Base-by-base conservation (phyloP, 176 grass and related monocot species). In the Phoenix dactylifera region DNA sequence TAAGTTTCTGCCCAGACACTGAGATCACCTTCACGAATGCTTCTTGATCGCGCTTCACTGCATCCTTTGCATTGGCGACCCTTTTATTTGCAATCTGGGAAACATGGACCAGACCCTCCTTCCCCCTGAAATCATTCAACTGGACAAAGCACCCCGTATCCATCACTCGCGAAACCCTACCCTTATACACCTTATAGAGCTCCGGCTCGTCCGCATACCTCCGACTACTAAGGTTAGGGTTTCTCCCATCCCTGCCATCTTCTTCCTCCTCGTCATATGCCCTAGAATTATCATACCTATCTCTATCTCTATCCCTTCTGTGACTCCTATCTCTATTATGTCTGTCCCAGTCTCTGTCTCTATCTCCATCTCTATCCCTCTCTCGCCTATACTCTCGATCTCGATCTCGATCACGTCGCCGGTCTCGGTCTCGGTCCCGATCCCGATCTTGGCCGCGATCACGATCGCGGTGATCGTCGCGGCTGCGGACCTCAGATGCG, bases 111-210 rank as follows among this genome's bases (percentile, higher is more conserved):
- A 96, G 77, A 3, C 91, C 91, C 67, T 96, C 91, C 24, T 77
- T 75, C 18, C 82, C 83, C 5, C 4, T 73, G 22, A 86, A 49
- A 66, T 75, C 82, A 15, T 54, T 82, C 20, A 96, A 80, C 75
- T 85, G 82, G 17, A 96, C 83, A 50, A 96, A 96, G 72, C 86
- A 96, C 3, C 91, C 91, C 1, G 83, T 82, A 53, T 85, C 86
- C 83, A 77, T 85, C 22, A 96, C 86, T 3, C 83, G 60, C 4
- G 86, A 84, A 48, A 96, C 77, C 76, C 83, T 76, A 28, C 86
- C 89, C 16, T 64, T 78, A 72, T 87, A 87, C 28, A 96, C 80
- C 59, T 81, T 59, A 72, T 85, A 85, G 35, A 96, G 65, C 71
- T 87, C 91, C 0, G 77, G 91, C 62, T 85, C 80, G 16, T 83